These are phyloP conservation scores for Plasmodium gaboni DNA, from an alignment of 169 alveolate genomes.

Conservation along the genomic window DNA sequence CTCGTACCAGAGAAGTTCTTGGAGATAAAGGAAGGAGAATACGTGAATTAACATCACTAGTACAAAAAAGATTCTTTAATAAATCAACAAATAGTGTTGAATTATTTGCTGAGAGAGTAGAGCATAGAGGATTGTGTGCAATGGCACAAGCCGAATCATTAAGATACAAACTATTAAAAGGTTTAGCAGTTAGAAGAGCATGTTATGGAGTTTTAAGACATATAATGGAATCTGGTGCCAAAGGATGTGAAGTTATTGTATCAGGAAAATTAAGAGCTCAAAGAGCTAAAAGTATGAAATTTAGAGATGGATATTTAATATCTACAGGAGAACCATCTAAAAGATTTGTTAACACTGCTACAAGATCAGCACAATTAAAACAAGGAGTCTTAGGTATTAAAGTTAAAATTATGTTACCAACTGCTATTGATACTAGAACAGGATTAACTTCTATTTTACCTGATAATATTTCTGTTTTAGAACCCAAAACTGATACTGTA, in stretches of 20 bases:
- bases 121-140: constrained; percentile 98
- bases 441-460: constrained; percentile 97
- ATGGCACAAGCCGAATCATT: constrained; percentile 99
- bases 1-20: constrained; percentile 97
- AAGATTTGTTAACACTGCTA: constrained; percentile 97
- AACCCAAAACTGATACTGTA: constrained; percentile 92
- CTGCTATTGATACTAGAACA: constrained; percentile 97
- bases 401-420: constrained; percentile 97
- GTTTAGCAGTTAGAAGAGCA: constrained; percentile 99
- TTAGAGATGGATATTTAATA: constrained; percentile 98
- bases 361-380: constrained; percentile 98
- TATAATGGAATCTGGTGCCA: constrained; percentile 98
- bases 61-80: constrained; percentile 97
- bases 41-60: constrained; percentile 97
- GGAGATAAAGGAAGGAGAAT: constrained; percentile 98
- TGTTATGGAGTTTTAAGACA: constrained; percentile 98
- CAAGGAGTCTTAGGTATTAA: constrained; percentile 97
- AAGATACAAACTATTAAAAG: constrained; percentile 97
- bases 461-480: constrained; percentile 96
- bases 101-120: constrained; percentile 96
- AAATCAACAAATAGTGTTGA: constrained; percentile 97
- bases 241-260: constrained; percentile 99
- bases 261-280: constrained; percentile 99
- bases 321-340: constrained; percentile 99
- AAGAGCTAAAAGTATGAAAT: constrained; percentile 99